A percentile compares a stretch with the other conserved stretches of the same genome.
Conservation (phyloP, 441 rosid genomes). For the Populus trichocarpa region DNA sequence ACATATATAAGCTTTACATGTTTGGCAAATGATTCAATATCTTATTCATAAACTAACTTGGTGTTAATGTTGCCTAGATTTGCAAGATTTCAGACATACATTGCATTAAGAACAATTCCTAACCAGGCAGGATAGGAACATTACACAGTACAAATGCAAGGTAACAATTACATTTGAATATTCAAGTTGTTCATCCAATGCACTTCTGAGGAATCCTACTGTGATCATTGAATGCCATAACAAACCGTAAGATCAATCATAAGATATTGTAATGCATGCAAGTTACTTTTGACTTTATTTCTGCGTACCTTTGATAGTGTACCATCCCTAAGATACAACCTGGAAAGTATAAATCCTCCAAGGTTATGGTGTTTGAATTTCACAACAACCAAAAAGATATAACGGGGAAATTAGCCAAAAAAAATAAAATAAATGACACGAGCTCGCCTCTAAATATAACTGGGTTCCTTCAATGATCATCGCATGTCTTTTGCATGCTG, state of each 20-base stretch:
- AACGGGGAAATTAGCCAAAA: slow-evolving; percentile 4
- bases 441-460: not conserved
- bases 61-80: too few relatives aligned
- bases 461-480: slow-evolving; percentile 6
- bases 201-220: too few relatives aligned
- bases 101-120: too few relatives aligned
- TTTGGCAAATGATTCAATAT: too few relatives aligned
- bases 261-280: not conserved
- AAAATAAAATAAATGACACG: not conserved
- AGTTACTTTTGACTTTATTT: slow-evolving; percentile 22
- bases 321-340: slow-evolving; percentile 1
- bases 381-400: slow-evolving; percentile 13
- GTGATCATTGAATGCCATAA: not conserved
- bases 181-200: too few relatives aligned
- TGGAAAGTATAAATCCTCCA: slow-evolving; percentile 17
- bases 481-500: slow-evolving; percentile 24
- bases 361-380: slow-evolving; percentile 17
- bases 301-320: slow-evolving; percentile 14
- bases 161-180: too few relatives aligned
- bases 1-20: too few relatives aligned
- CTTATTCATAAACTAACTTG: not conserved
- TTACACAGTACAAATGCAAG: too few relatives aligned
- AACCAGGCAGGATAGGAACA: too few relatives aligned
- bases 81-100: too few relatives aligned
- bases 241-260: not conserved